These are phyloP conservation scores for Trichoderma sp. DNA, from an alignment of 2,329 filamentous ascomycete species.

Conservation along the genomic window DNA sequence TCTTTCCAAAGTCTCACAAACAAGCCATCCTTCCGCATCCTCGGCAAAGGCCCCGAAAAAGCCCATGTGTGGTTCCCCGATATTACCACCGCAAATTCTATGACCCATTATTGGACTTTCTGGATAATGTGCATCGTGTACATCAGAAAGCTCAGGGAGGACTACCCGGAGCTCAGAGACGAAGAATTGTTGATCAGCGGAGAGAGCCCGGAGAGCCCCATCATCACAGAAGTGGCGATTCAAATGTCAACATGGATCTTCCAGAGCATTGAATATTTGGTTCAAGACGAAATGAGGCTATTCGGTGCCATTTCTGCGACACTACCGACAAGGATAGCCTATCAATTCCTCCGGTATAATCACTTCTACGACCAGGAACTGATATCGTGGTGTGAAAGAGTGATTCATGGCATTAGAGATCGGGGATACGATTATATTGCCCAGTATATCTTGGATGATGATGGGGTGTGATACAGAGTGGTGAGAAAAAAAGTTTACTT, in stretches of 20 bases:
- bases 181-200: neutral
- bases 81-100: constrained; percentile 40
- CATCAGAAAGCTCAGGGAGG: constrained; percentile 24
- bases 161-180: neutral
- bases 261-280: constrained; percentile 39
- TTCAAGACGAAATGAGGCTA: constrained; percentile 42
- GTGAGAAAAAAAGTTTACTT: neutral
- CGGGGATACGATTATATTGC: constrained; percentile 17
- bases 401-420: constrained; percentile 1
- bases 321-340: constrained; percentile 33
- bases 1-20: neutral
- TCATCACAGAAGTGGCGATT: constrained; percentile 16
- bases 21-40: constrained; percentile 14
- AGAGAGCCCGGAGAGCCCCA: constrained; percentile 10
- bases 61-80: constrained; percentile 34
- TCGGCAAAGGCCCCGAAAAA: neutral
- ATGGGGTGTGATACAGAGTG: neutral
- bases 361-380: neutral
- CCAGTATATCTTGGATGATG: constrained; percentile 5
- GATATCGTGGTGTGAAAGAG: constrained; percentile 8
- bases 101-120: constrained; percentile 43
- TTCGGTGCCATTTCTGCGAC: constrained; percentile 40
- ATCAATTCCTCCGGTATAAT: constrained; percentile 16
- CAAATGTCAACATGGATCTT: constrained; percentile 33
- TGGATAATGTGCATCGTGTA: constrained; percentile 38